These are phyloP conservation scores for Polygonum aviculare DNA, from an alignment of 148 eudicot genomes.

Conservation along the genomic window DNA sequence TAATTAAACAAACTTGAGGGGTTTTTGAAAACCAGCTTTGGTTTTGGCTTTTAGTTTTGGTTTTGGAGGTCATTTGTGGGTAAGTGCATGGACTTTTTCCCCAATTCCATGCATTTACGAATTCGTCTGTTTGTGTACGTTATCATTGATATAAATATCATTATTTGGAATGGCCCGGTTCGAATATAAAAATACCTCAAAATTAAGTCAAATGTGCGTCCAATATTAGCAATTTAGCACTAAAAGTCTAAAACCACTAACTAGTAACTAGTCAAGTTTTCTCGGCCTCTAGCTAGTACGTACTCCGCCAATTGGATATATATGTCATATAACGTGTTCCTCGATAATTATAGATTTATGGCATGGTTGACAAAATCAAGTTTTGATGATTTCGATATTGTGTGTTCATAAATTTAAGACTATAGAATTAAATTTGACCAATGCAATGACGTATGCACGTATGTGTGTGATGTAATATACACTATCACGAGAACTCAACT, in stretches of 20 bases:
- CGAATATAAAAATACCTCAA: background rate
- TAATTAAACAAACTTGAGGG: background rate
- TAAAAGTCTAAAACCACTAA: no score
- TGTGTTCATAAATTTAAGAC: no score
- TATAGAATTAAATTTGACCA: no score
- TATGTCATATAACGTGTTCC: background rate
- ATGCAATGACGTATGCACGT: no score
- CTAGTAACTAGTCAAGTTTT: background rate
- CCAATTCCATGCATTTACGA: background rate
- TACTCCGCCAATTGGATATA: background rate
- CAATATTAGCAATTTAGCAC: background rate
- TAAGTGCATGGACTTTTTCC: slow-evolving; percentile 10
- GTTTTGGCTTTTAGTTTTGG: background rate
- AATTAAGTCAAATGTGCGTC: background rate
- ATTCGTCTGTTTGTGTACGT: background rate
- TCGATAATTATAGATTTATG: background rate
- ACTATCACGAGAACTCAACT: no score
- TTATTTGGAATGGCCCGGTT: background rate
- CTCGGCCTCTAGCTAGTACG: background rate
- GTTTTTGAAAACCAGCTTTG: background rate
- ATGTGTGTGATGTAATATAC: no score
- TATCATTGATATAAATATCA: background rate
- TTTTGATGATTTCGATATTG: background rate
- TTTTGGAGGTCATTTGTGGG: background rate
- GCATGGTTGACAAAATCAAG: background rate